A percentile compares a stretch with the other conserved stretches of the same genome.
Conservation (phyloP, 352 stramenopile species). For the Pseudoperonospora humuli region DNA sequence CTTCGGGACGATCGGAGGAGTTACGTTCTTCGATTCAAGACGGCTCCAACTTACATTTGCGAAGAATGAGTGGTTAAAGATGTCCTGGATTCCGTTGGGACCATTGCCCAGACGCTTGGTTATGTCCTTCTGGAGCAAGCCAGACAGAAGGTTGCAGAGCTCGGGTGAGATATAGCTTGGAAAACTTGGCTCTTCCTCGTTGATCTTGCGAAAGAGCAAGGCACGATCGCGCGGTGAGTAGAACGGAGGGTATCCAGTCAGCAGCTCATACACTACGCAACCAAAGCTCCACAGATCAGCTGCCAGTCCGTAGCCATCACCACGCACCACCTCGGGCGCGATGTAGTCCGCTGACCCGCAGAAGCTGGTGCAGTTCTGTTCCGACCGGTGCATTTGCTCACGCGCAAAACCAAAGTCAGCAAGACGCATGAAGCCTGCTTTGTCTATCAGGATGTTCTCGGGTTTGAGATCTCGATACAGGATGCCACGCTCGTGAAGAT, state of each 20-base stretch:
- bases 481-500: conserved; percentile 68
- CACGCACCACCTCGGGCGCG: conserved; percentile 70
- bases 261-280: conserved; percentile 81
- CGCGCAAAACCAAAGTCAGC: conserved; percentile 80
- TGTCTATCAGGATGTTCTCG: conserved; percentile 87
- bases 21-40: conserved; percentile 64
- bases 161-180: conserved; percentile 82
- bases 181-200: conserved; percentile 87
- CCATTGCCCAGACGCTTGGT: conserved; percentile 47
- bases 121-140: conserved; percentile 55
- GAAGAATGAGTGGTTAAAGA: conserved; percentile 77
- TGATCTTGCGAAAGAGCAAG: conserved; percentile 96
- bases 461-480: conserved; percentile 89
- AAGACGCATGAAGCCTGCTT: conserved; percentile 83
- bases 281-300: conserved; percentile 86
- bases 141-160: conserved; percentile 47
- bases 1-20: conserved; percentile 50
- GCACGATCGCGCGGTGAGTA: conserved; percentile 87
- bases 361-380: conserved; percentile 68
- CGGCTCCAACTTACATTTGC: conserved; percentile 66
- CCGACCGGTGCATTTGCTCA: conserved; percentile 41
- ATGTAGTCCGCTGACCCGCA: conserved; percentile 83
- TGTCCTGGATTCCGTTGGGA: conserved; percentile 50
- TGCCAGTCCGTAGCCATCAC: conserved; percentile 60
- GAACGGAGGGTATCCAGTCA: conserved; percentile 87